Conservation (phyloP, 2,329 filamentous ascomycete species). For the Mycosphaerella sp. region DNA sequence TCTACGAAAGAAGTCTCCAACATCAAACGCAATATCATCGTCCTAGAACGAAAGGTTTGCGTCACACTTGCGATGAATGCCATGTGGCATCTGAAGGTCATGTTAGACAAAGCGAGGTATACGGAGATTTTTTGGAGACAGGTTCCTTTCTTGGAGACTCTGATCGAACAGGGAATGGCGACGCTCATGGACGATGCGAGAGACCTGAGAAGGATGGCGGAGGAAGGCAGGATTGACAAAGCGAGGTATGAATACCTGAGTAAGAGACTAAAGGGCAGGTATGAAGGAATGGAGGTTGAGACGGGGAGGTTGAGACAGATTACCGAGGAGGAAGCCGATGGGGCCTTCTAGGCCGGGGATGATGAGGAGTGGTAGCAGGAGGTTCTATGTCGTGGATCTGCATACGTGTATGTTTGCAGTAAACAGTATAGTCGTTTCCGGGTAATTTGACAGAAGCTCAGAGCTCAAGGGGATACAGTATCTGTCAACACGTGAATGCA, state of each 20-base stretch:
- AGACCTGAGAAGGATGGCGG: conserved; percentile 11
- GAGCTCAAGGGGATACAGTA: too few relatives aligned
- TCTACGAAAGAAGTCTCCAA: conserved; percentile 9
- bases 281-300: conserved; percentile 23
- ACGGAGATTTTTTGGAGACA: conserved; percentile 13
- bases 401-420: too few relatives aligned
- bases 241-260: conserved; percentile 18
- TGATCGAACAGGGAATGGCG: conserved; percentile 26
- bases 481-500: too few relatives aligned
- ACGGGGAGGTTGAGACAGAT: conserved; percentile 25
- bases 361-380: conserved; percentile 5
- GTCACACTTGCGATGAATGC: conserved; percentile 25
- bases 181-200: conserved; percentile 23
- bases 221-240: conserved; percentile 16
- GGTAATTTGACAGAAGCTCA: too few relatives aligned
- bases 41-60: conserved; percentile 17
- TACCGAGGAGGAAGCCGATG: conserved; percentile 24
- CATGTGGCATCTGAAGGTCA: conserved; percentile 22
- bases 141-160: conserved; percentile 26
- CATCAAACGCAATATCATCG: conserved; percentile 9
- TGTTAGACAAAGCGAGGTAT: conserved; percentile 29
- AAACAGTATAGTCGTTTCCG: too few relatives aligned
- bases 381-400: too few relatives aligned
- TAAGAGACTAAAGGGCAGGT: conserved; percentile 16
- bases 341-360: neutral